Percentiles rank a stretch among this genome's conserved stretches.
These are phyloP conservation scores for Amanita inopinata DNA, from an alignment of 768 basidiomycete genomes.

Conservation along the genomic window DNA sequence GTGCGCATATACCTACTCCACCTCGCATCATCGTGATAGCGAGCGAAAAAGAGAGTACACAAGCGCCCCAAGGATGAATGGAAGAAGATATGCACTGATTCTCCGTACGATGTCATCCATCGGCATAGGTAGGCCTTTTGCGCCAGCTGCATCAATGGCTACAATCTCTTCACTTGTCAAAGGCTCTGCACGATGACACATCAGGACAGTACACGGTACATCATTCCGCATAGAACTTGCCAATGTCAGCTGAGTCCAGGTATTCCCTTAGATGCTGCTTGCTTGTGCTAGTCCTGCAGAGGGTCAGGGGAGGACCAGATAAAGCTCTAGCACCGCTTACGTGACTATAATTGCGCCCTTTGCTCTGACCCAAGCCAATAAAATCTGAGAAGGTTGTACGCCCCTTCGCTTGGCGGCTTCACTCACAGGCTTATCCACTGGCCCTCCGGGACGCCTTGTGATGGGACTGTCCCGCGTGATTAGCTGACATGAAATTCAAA, in stretches of 20 bases:
- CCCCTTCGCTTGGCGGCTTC: slow-evolving; percentile 43
- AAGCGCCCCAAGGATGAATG: too few species aligned
- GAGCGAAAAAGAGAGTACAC: background rate
- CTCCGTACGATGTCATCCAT: background rate
- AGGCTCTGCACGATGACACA: slow-evolving; percentile 28
- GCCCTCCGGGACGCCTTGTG: slow-evolving; percentile 49
- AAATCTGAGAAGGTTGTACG: slow-evolving; percentile 53
- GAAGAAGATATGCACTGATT: background rate
- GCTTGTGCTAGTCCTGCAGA: slow-evolving; percentile 46
- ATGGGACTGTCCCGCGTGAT: slow-evolving; percentile 36
- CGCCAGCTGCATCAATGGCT: slow-evolving; percentile 56
- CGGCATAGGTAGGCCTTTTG: slow-evolving; percentile 32
- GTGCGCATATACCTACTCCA: too few species aligned
- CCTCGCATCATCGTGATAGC: background rate
- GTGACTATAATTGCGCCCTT: slow-evolving; percentile 65
- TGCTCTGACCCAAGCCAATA: slow-evolving; percentile 58
- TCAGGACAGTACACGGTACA: background rate
- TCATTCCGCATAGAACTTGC: slow-evolving; percentile 16
- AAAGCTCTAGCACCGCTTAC: slow-evolving; percentile 23
- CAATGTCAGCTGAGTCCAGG: slow-evolving; percentile 49
- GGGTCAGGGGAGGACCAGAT: background rate
- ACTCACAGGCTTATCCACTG: slow-evolving; percentile 47
- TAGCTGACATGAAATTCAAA: slow-evolving; percentile 9
- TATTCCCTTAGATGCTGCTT: slow-evolving; percentile 59
- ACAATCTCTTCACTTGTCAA: slow-evolving; percentile 49